phyloP scores from a whole-genome alignment of 805 yeast species.

The Monosporozyma aquatica region DNA sequence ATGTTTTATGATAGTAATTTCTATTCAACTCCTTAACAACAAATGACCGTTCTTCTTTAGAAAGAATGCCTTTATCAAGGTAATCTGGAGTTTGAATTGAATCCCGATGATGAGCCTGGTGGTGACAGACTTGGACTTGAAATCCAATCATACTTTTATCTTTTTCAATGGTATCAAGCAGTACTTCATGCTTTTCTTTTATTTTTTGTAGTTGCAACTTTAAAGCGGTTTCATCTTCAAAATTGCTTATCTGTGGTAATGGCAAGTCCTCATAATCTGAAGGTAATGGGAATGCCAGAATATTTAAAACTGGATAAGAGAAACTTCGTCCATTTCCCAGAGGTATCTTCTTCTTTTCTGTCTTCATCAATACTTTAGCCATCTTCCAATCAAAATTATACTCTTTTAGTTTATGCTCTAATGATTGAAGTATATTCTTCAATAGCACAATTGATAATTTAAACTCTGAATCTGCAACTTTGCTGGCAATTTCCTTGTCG shows the following conservation, averaged over 20 bases:
- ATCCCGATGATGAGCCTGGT: conserved; percentile 28
- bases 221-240: conserved; percentile 6
- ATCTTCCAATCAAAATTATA: conserved; percentile 14
- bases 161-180: not conserved
- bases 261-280: conserved; percentile 19
- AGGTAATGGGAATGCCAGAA: conserved; percentile 30
- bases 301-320: conserved; percentile 25
- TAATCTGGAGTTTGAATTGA: conserved; percentile 16
- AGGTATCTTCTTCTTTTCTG: conserved; percentile 6
- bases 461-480: conserved; percentile 62
- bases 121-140: conserved; percentile 31
- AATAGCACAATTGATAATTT: conserved; percentile 47
- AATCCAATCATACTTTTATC: conserved; percentile 29
- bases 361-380: conserved; percentile 19
- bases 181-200: not conserved
- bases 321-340: conserved; percentile 4
- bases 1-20: conserved; percentile 12
- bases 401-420: conserved; percentile 25
- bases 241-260: not conserved
- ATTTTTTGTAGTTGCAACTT: conserved; percentile 8
- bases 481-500: conserved; percentile 21
- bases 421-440: conserved; percentile 34
- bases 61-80: conserved; percentile 10
- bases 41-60: conserved; percentile 40
- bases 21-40: conserved; percentile 32